Evolutionary conservation across 805 yeast species (phyloP).

Genomic region (Candida orba): DNA sequence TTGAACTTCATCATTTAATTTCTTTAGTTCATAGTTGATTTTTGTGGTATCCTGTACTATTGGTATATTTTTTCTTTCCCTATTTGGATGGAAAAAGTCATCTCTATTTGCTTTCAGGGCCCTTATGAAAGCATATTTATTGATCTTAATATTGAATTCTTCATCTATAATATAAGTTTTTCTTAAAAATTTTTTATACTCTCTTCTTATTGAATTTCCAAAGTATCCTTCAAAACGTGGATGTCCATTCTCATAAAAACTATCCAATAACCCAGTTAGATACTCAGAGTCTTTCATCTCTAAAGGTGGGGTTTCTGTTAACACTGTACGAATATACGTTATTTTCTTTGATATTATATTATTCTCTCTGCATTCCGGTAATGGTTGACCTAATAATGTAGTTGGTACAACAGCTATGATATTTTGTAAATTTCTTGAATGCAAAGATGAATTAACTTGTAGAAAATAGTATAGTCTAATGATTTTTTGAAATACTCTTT

Average conservation of each 20-base stretch:
- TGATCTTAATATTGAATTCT: slow-evolving; percentile 9
- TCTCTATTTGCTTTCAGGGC: neutral
- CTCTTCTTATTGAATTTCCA: slow-evolving; percentile 9
- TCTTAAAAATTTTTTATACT: slow-evolving; percentile 20
- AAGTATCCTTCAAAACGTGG: neutral
- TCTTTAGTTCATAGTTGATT: too few species aligned
- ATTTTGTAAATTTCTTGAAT: slow-evolving; percentile 13
- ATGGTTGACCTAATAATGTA: slow-evolving; percentile 15
- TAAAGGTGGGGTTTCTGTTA: slow-evolving; percentile 18
- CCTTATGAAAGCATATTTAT: slow-evolving; percentile 16
- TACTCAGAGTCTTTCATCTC: slow-evolving; percentile 11
- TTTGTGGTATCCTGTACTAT: too few species aligned
- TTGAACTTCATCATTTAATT: too few species aligned
- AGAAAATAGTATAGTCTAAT: slow-evolving; percentile 16
- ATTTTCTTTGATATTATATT: slow-evolving; percentile 19
- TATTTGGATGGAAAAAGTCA: too few species aligned
- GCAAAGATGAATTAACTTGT: slow-evolving; percentile 5
- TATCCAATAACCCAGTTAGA: slow-evolving; percentile 12
- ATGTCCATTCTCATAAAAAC: neutral
- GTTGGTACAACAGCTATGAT: slow-evolving; percentile 17
- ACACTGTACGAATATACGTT: slow-evolving; percentile 11
- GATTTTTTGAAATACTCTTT: slow-evolving; percentile 16
- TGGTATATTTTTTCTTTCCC: too few species aligned
- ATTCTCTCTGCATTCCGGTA: slow-evolving; percentile 14
- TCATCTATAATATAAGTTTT: slow-evolving; percentile 15